Evolutionary conservation across 2,329 filamentous ascomycete genomes (phyloP).

Genomic region (Seiridium unicorne): DNA sequence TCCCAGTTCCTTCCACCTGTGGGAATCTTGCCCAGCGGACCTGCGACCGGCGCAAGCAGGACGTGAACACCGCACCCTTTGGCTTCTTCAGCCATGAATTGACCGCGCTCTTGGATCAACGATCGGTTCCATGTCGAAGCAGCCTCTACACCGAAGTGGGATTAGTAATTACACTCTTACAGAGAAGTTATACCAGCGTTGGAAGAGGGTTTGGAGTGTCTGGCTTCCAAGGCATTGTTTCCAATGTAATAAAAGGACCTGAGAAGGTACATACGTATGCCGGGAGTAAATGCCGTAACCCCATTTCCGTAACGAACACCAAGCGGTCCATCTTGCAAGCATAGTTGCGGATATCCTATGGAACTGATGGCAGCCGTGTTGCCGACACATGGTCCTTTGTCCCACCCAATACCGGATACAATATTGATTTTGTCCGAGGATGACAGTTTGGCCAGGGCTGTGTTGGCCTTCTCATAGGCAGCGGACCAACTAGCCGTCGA

Average conservation of each 20-base stretch:
- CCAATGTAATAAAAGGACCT: too few species aligned
- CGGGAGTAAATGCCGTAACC: conserved; percentile 76
- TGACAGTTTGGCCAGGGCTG: conserved; percentile 67
- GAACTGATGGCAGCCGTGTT: conserved; percentile 55
- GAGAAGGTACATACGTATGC: conserved; percentile 46
- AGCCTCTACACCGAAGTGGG: conserved; percentile 37
- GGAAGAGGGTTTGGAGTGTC: too few species aligned
- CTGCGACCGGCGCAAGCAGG: conserved; percentile 72
- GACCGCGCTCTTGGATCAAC: conserved; percentile 69
- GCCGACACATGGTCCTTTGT: conserved; percentile 67
- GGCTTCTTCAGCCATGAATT: conserved; percentile 68
- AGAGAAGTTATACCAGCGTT: too few species aligned
- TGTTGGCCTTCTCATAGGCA: conserved; percentile 68
- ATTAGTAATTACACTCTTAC: too few species aligned
- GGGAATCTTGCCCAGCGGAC: conserved; percentile 71
- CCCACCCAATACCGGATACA: conserved; percentile 76
- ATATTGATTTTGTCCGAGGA: conserved; percentile 76
- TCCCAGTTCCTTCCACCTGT: conserved; percentile 81
- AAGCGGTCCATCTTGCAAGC: conserved; percentile 77
- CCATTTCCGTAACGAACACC: conserved; percentile 71
- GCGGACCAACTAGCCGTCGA: conserved; percentile 54
- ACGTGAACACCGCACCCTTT: conserved; percentile 71
- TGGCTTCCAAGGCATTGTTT: too few species aligned
- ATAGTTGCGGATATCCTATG: conserved; percentile 69
- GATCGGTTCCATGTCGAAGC: conserved; percentile 78